Base-by-base conservation (phyloP, 768 basidiomycete species). In the Auricularia sp. region DNA sequence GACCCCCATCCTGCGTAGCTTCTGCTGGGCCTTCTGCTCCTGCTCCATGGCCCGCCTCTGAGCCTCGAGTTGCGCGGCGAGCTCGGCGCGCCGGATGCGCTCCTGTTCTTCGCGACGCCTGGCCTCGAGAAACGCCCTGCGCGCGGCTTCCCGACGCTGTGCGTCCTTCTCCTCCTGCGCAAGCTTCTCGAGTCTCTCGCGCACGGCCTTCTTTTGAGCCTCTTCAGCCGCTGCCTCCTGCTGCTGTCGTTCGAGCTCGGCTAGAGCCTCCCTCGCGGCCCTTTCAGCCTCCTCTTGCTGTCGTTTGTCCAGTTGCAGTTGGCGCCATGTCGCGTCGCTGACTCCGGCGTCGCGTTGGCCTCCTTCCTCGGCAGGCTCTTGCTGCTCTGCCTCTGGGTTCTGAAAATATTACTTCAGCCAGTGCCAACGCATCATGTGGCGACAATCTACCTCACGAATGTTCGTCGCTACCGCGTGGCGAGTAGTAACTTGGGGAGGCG, bases 271-370 rank as follows among this genome's bases (percentile, higher is more conserved):
- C 67, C 1, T 64, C 65, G 36, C 53, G 8, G 43, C 47, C 29
- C 3, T 44, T 18, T 43, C 39, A 61, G 67, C 42, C 61, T 63
- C 62, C 36, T 58, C 65, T 16, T 36, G 21, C 61, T 63, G 74
- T 59, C 67, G 66, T 64, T 76, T 77, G 67, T 77, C 79, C 3
- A 47, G 68, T 66, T 84, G 79, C 0, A 87, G 72, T 66, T 82
- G 75, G 10, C 67, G 34, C 87, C 87, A 87, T 11, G 78, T 70
- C 1, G 69, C 70, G 69, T 87, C 83, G 0, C 78, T 68, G 3
- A 87, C 83, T 0, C 81, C 86, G 21, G 76, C 58, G 70, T 87
- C 86, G 29, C 83, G 78, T 29, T 62, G 67, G 0, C 21, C 68
- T 3, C 62, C 62, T 7, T 64, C 61, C 3, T 29, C 53, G 21